Evolutionary conservation across 371 early-diverging fungal genomes (phyloP).

Genomic region (Rhizopus microsporus): DNA sequence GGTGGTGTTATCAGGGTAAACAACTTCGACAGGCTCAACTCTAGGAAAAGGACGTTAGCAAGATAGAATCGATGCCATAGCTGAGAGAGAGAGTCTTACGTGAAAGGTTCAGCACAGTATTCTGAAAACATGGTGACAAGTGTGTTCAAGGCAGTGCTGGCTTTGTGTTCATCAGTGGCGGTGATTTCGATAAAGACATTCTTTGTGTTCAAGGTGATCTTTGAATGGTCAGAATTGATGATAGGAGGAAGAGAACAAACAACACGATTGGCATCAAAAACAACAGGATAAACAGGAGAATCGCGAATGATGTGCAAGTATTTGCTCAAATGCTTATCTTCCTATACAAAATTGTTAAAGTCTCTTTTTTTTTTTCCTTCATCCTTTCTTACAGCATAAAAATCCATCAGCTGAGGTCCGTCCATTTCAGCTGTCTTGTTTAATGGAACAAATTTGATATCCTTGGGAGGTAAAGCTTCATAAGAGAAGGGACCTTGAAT

Average conservation of each 20-base stretch:
- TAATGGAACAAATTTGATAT: constrained; percentile 94
- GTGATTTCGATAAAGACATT: constrained; percentile 99
- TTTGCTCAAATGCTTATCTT: constrained; percentile 84
- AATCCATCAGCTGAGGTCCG: constrained; percentile 86
- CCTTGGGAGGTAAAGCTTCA: constrained; percentile 86
- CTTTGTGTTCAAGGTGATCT: constrained; percentile 95
- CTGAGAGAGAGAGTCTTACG: constrained; percentile 51
- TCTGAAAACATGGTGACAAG: constrained; percentile 93
- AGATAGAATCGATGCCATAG: background rate
- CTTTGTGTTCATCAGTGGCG: constrained; percentile 97
- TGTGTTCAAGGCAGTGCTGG: constrained; percentile 90
- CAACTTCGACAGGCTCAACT: constrained; percentile 90
- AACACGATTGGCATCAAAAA: constrained; percentile 81
- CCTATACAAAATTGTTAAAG: constrained; percentile 26
- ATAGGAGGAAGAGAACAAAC: constrained; percentile 99
- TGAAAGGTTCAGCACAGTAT: constrained; percentile 89
- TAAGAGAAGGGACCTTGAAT: constrained; percentile 96
- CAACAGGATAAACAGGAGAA: constrained; percentile 91
- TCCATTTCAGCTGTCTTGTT: constrained; percentile 90
- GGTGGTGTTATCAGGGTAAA: constrained; percentile 80
- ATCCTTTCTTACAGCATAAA: constrained; percentile 69
- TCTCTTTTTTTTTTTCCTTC: background rate
- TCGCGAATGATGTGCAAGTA: constrained; percentile 94
- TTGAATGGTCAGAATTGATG: constrained; percentile 98
- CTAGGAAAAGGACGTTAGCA: constrained; percentile 32